Percentiles rank a stretch among this genome's conserved stretches.
Evolutionary conservation across 2,329 filamentous ascomycete species (phyloP).

Genomic region (Cryphonectria nitschkei): DNA sequence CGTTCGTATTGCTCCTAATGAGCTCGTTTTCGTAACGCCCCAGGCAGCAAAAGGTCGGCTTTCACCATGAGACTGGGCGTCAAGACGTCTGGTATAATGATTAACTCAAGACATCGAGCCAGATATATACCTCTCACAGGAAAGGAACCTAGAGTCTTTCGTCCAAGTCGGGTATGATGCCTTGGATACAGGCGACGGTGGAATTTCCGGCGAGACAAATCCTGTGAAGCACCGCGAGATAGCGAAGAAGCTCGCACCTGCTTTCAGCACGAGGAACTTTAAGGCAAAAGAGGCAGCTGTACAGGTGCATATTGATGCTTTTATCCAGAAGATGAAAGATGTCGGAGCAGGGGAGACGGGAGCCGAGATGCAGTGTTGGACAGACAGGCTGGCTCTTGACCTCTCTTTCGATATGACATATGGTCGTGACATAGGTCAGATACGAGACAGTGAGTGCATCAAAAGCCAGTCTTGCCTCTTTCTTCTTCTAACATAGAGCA

Average conservation of each 20-base stretch:
- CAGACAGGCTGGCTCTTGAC: constrained; percentile 29
- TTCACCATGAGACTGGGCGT: too few relatives aligned
- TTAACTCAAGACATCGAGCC: neutral
- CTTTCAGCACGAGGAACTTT: constrained; percentile 26
- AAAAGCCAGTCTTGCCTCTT: too few relatives aligned
- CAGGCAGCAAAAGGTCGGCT: constrained; percentile 1
- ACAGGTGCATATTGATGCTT: constrained; percentile 25
- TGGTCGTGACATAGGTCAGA: neutral
- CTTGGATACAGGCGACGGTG: constrained; percentile 18
- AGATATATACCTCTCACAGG: constrained; percentile 26
- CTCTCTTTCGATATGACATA: constrained; percentile 17
- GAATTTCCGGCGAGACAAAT: constrained; percentile 24
- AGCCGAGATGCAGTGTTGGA: constrained; percentile 23
- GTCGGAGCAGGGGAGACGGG: neutral
- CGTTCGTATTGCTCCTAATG: neutral
- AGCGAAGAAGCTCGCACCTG: constrained; percentile 26
- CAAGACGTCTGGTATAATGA: too few relatives aligned
- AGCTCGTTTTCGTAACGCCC: neutral
- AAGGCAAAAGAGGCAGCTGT: constrained; percentile 22
- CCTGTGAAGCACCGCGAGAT: constrained; percentile 23
- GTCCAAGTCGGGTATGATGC: constrained; percentile 21
- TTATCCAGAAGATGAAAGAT: constrained; percentile 24
- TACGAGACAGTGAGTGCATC: neutral
- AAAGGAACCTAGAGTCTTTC: constrained; percentile 25
- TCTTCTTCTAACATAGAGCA: neutral